Percentiles rank a stretch among this genome's conserved stretches.
Conservation (phyloP, 2,329 filamentous ascomycete species). For the Phaeoacremonium minimum region DNA sequence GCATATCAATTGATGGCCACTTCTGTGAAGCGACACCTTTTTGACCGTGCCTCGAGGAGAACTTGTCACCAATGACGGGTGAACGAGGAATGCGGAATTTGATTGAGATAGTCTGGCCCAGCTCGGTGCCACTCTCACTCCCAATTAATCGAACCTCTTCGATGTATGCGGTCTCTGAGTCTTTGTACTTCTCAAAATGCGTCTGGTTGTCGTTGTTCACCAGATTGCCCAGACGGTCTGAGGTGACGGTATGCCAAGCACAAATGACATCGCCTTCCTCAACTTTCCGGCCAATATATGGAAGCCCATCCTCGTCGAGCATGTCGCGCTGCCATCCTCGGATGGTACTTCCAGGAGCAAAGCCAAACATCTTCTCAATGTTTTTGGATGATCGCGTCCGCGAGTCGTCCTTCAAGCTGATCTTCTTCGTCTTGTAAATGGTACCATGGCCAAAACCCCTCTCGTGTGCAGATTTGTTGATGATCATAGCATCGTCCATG, state of each 20-base stretch:
- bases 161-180: conserved; percentile 79
- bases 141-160: conserved; percentile 92
- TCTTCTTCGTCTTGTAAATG: conserved; percentile 96
- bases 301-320: conserved; percentile 85
- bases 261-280: conserved; percentile 80
- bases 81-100: conserved; percentile 89
- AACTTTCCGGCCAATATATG: conserved; percentile 73
- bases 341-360: conserved; percentile 72
- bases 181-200: conserved; percentile 92
- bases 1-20: conserved; percentile 92
- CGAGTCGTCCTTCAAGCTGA: conserved; percentile 77
- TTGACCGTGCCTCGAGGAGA: conserved; percentile 96
- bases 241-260: conserved; percentile 84
- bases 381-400: conserved; percentile 62
- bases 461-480: conserved; percentile 96
- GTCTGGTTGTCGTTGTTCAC: conserved; percentile 83
- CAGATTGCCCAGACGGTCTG: conserved; percentile 72
- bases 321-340: conserved; percentile 65
- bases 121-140: conserved; percentile 76
- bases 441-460: conserved; percentile 93
- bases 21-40: conserved; percentile 97
- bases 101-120: conserved; percentile 82
- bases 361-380: conserved; percentile 83
- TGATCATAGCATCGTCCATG: conserved; percentile 99
- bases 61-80: conserved; percentile 96